Evolutionary conservation across 345 rosid genomes (phyloP), one percentile per base, ranked within the genome.

Genomic region (Murraya koenigii): DNA sequence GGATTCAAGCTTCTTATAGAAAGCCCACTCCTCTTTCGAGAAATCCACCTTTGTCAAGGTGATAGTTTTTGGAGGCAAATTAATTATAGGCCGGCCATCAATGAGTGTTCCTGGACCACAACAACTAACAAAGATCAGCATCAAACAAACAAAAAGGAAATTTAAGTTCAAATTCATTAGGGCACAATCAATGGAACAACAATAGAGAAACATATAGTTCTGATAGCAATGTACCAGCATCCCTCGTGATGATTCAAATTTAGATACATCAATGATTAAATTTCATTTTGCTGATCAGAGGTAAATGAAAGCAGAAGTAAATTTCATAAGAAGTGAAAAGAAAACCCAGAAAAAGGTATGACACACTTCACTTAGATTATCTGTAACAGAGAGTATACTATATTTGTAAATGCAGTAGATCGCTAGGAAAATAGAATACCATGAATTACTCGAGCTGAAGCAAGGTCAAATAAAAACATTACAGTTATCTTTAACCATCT

Each of bases 31-130:
- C 85, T 92, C 94, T 19, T 26, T 61, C 52, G 99, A 89, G 85
- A 96, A 96, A 63, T 90, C 91, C 74, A 91, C 97, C 82, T 86
- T 91, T 58, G 77, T 77, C 93, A 94, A 80, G 84, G 74, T 10
- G 63, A 91, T 74, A 55, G 85, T 66, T 88, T 96, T 96, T 41
- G 95, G 95, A 52, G 99, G 99, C 84, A 96, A 81, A 22, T 80
- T 87, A 67, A 96, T 87, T 78, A 96, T 96, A 65, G 98, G 97
- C 88, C 91, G 84, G 63, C 98, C 97, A 82, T 94, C 90, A 65
- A 96, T 88, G 80, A 90, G 77, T 64, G 98, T 94, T 80, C 88
- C 98, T 96, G 73, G 60, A 89, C 64, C 69, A 72, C 64, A 84
- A 63, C 85, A 59, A 68, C 35, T 52, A 77, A 75, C 47, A 54